Conservation (phyloP, 2,329 filamentous ascomycete genomes). For the Xylariaceae sp. region DNA sequence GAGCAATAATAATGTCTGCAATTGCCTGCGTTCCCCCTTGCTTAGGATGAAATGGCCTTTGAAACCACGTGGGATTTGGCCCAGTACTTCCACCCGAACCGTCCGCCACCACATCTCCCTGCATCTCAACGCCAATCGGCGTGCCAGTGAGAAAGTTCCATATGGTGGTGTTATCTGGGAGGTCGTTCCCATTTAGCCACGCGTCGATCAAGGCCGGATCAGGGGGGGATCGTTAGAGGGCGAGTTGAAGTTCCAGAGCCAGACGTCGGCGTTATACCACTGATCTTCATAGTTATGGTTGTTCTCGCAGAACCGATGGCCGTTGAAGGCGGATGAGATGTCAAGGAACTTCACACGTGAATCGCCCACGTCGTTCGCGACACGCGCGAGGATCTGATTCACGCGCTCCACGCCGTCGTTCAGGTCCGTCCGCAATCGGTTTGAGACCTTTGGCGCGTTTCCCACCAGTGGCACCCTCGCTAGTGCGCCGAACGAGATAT, state of each 20-base stretch:
- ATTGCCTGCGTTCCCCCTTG: constrained; percentile 15
- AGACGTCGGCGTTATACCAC: constrained; percentile 16
- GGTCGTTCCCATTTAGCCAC: constrained; percentile 4
- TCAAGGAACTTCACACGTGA: constrained; percentile 12
- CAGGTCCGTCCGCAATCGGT: constrained; percentile 11
- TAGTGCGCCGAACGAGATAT: constrained; percentile 15
- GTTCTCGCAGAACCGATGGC: constrained; percentile 17
- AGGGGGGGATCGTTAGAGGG: constrained; percentile 6
- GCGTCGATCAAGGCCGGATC: constrained; percentile 4
- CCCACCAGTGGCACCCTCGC: no score
- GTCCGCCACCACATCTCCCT: constrained; percentile 7
- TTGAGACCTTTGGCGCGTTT: constrained; percentile 10
- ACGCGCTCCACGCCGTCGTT: constrained; percentile 15
- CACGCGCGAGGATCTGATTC: constrained; percentile 12
- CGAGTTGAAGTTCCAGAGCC: constrained; percentile 22
- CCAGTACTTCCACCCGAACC: constrained; percentile 2
- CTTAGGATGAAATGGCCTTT: constrained; percentile 18
- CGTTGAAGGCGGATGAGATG: constrained; percentile 14
- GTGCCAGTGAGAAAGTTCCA: not conserved
- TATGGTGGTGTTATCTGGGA: constrained; percentile 1
- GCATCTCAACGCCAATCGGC: constrained; percentile 12
- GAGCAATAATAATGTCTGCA: constrained; percentile 13
- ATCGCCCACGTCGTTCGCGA: constrained; percentile 10
- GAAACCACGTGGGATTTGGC: constrained; percentile 7
- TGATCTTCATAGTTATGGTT: constrained; percentile 17